phyloP scores from a whole-genome alignment of 1,139 yeast species.

The Geotrichum carabidarum region DNA sequence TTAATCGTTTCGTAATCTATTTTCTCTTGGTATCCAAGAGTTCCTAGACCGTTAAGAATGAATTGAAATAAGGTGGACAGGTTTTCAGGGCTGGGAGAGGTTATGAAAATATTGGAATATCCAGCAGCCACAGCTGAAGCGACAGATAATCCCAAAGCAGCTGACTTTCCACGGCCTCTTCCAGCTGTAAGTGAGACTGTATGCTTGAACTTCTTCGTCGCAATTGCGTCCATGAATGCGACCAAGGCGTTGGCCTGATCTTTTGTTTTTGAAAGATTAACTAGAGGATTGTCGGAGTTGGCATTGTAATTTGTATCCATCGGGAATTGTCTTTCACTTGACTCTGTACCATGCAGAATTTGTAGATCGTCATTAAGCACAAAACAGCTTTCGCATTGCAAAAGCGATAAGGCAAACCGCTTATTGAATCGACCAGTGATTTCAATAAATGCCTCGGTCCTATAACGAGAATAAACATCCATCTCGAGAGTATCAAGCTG shows the following conservation, averaged over 20 bases:
- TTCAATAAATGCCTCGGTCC: conserved; percentile 95
- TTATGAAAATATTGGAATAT: conserved; percentile 89
- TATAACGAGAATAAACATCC: conserved; percentile 93
- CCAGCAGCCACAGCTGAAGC: conserved; percentile 98
- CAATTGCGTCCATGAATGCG: conserved; percentile 86
- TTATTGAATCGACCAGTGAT: conserved; percentile 96
- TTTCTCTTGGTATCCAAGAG: conserved; percentile 88
- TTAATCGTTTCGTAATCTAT: conserved; percentile 92
- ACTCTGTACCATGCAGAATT: conserved; percentile 89
- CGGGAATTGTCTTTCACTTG: conserved; percentile 83
- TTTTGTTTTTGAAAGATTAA: conserved; percentile 72
- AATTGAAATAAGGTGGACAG: conserved; percentile 91
- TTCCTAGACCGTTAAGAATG: conserved; percentile 91
- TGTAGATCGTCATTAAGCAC: conserved; percentile 95
- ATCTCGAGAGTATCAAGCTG: conserved; percentile 94
- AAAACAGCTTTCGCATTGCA: conserved; percentile 76
- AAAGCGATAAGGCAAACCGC: conserved; percentile 81
- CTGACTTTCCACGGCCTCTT: conserved; percentile 98
- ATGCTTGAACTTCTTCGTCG: conserved; percentile 78
- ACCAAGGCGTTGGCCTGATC: conserved; percentile 95
- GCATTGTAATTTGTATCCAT: conserved; percentile 76
- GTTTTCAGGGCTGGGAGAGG: conserved; percentile 97
- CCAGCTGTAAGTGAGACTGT: conserved; percentile 96
- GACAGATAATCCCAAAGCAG: conserved; percentile 92
- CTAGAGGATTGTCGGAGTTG: conserved; percentile 80